Percentiles rank a stretch among this genome's conserved stretches.
phyloP scores from a whole-genome alignment of 345 rosid species.

The Citrus unshiu region DNA sequence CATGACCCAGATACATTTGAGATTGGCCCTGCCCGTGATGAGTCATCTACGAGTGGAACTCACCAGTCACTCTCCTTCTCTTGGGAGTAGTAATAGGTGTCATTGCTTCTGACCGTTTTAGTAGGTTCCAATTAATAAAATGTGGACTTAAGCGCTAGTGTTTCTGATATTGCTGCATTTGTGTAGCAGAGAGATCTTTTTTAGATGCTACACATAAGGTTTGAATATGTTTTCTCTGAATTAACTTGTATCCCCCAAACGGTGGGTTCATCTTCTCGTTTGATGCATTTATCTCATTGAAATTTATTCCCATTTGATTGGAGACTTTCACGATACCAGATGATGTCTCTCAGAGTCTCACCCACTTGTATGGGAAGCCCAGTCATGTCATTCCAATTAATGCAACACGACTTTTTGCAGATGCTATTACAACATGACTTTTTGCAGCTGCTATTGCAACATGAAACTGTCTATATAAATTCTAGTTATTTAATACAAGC shows the following conservation, averaged over 20 bases:
- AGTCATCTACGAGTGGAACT: constrained; percentile 39
- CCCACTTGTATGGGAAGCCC: background rate
- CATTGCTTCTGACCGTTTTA: background rate
- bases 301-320: background rate
- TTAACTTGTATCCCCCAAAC: background rate
- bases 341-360: background rate
- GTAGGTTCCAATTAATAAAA: background rate
- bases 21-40: constrained; percentile 22
- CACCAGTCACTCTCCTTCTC: constrained; percentile 51
- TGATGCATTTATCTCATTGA: background rate
- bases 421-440: background rate
- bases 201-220: background rate
- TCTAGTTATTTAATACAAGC: no score
- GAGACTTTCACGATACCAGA: background rate
- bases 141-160: background rate
- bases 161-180: background rate
- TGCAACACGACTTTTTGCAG: background rate
- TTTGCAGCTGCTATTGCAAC: background rate
- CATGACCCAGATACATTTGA: constrained; percentile 31
- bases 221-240: background rate
- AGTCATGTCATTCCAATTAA: background rate
- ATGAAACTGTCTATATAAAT: background rate
- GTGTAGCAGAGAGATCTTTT: background rate
- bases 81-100: constrained; percentile 41
- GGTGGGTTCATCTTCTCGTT: background rate